A percentile compares a stretch with the other conserved stretches of the same genome.
Conservation (phyloP, 2,329 filamentous ascomycete genomes). For the Pseudogymnoascus sp. region DNA sequence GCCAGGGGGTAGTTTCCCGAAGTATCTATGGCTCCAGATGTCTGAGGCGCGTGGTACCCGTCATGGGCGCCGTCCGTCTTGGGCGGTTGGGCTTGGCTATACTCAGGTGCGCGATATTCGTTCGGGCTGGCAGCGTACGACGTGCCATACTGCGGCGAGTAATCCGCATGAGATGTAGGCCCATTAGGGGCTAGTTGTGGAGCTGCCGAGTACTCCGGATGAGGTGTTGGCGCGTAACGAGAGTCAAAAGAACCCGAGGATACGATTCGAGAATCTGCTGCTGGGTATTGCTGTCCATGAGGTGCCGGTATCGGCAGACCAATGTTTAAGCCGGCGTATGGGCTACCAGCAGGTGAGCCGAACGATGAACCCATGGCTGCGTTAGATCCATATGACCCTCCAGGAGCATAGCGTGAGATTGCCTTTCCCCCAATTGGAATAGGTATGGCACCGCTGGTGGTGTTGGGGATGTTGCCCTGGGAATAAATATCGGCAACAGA, state of each 20-base stretch:
- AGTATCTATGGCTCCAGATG: neutral
- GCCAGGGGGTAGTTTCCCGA: neutral
- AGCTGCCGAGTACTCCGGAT: neutral
- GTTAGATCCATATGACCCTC: conserved; percentile 17
- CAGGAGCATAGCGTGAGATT: conserved; percentile 28
- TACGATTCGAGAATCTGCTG: neutral
- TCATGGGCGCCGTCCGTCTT: neutral
- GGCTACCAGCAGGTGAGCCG: neutral
- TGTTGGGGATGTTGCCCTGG: conserved; percentile 22
- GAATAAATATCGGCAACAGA: conserved; percentile 65
- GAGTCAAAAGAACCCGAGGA: neutral
- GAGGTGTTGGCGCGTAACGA: neutral
- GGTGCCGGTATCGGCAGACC: neutral
- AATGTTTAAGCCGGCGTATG: neutral
- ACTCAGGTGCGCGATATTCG: conserved; percentile 1
- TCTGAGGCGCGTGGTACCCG: neutral
- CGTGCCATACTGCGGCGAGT: neutral
- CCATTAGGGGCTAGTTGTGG: neutral
- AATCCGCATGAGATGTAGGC: neutral
- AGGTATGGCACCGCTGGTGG: conserved; percentile 22
- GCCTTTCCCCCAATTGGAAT: conserved; percentile 18
- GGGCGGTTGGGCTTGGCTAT: neutral
- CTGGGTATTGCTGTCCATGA: neutral
- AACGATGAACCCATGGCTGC: neutral
- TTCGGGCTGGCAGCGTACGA: neutral